Evolutionary conservation across 2,329 filamentous ascomycete species (phyloP), one percentile per base, ranked within the genome.

Genomic region (Ophiosphaerella narmari): DNA sequence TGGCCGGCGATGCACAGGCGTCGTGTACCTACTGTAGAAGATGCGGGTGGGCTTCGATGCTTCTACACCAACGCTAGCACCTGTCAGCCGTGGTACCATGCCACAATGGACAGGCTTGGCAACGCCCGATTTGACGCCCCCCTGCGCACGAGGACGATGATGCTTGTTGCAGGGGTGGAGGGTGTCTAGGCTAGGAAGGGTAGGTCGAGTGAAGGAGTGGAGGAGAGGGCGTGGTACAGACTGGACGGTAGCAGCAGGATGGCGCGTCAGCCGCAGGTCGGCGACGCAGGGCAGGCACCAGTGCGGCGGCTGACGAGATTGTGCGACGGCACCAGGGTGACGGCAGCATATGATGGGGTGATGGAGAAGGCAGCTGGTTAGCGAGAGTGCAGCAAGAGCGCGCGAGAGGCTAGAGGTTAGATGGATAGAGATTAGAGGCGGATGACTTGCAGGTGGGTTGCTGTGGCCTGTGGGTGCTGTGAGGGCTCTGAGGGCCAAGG

Each of bases 41-140:
- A 52, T 47, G 43, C 52, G 52, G 54, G 43, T 37, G 49, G 24
- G 49, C 50, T 55, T 60, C 44, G 47, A 54, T 53, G 52, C 47
- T 41, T 42, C 52, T 51, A 35, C 38, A 29, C 37, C 32, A 52
- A 47, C 53, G 50, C 48, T 43, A 54, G 50, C 52, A 56, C 42
- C 56, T 57, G 56, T 59, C 56, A 57, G 46, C 40, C 45, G 37
- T 52, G 38, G 44, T 39, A 40, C 39, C 34, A 45, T 38, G 36
- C 43, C 36, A 44, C 33, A 23, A 51, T 16, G 39, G 40, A 29
- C 12, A 11, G 29, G 40, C 57, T 55, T 51, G 55, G 52, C 55
- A 52, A 52, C 43, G 49, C 43, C 50, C 46, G 26, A 31, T 46
- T 8, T 16, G 14, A 24, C 24, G 21, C 31, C 18, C 14, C 32